Conservation (phyloP, 805 yeast genomes). For the Metschnikowia corniflorae region DNA sequence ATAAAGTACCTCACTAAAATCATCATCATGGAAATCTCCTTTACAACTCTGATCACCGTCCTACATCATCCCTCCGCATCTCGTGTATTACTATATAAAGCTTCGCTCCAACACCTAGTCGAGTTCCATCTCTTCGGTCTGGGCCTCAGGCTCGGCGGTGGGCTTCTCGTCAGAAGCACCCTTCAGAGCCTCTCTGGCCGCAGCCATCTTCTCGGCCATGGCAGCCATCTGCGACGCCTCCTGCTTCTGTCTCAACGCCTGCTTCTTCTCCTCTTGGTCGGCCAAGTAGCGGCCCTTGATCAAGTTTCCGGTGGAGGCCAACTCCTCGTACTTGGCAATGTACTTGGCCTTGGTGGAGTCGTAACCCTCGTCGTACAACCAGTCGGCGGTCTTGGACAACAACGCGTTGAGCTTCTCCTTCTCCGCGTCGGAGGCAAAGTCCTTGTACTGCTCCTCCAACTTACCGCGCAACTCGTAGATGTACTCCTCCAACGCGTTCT, state of each 20-base stretch:
- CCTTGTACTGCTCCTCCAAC: slow-evolving; percentile 85
- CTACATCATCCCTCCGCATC: too few relatives aligned
- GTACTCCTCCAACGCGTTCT: slow-evolving; percentile 97
- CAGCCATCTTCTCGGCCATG: slow-evolving; percentile 80
- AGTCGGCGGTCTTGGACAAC: slow-evolving; percentile 87
- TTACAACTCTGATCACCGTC: too few relatives aligned
- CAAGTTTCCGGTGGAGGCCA: slow-evolving; percentile 90
- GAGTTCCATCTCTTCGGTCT: slow-evolving; percentile 20
- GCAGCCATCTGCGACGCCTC: slow-evolving; percentile 83
- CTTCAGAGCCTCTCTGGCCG: slow-evolving; percentile 59
- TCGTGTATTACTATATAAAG: slow-evolving; percentile 5
- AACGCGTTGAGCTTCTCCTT: slow-evolving; percentile 70
- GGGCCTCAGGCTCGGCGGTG: slow-evolving; percentile 14
- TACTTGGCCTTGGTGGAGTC: slow-evolving; percentile 95
- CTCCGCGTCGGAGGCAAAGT: slow-evolving; percentile 88
- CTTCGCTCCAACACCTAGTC: slow-evolving; percentile 11
- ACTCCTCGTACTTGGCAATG: slow-evolving; percentile 96
- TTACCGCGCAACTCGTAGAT: slow-evolving; percentile 96
- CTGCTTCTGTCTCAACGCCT: slow-evolving; percentile 78
- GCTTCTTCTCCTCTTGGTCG: slow-evolving; percentile 93
- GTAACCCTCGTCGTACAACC: slow-evolving; percentile 97
- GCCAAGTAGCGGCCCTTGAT: slow-evolving; percentile 93
- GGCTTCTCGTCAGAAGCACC: slow-evolving; percentile 22
- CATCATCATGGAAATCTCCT: too few relatives aligned
- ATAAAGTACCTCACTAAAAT: too few relatives aligned